phyloP scores from a whole-genome alignment of 1,139 yeast genomes.

The Blastobotrys indianensis region DNA sequence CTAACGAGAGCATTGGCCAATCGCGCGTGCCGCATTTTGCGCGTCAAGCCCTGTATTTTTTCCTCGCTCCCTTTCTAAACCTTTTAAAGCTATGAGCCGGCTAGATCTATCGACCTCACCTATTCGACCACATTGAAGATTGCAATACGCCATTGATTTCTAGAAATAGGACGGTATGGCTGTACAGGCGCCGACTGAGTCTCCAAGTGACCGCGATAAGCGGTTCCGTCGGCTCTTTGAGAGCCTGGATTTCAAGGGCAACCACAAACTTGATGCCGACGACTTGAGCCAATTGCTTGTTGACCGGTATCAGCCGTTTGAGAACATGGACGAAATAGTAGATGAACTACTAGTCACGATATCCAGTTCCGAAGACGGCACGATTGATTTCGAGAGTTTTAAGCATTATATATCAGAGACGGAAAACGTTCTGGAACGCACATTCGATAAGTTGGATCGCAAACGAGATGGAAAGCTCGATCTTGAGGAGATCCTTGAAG shows the following conservation, averaged over 20 bases:
- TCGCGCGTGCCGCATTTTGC: too few relatives aligned
- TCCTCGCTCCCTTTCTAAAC: too few relatives aligned
- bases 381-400: constrained; percentile 57
- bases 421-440: constrained; percentile 62
- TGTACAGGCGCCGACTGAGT: not conserved
- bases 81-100: too few relatives aligned
- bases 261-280: constrained; percentile 16
- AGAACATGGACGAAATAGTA: constrained; percentile 57
- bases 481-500: constrained; percentile 58
- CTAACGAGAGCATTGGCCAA: not conserved
- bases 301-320: constrained; percentile 42
- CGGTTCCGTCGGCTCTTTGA: constrained; percentile 18
- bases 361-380: constrained; percentile 46
- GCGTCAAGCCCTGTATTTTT: too few relatives aligned
- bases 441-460: constrained; percentile 64
- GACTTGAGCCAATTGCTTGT: constrained; percentile 15
- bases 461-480: constrained; percentile 73
- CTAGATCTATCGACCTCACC: too few relatives aligned
- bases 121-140: too few relatives aligned
- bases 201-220: not conserved
- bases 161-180: not conserved
- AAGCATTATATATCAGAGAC: constrained; percentile 54
- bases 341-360: constrained; percentile 49
- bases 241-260: constrained; percentile 16
- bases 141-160: too few relatives aligned